A percentile compares a stretch with the other conserved stretches of the same genome.
These are phyloP conservation scores for Lentinula sp. DNA, from an alignment of 768 basidiomycete genomes.

Conservation along the genomic window DNA sequence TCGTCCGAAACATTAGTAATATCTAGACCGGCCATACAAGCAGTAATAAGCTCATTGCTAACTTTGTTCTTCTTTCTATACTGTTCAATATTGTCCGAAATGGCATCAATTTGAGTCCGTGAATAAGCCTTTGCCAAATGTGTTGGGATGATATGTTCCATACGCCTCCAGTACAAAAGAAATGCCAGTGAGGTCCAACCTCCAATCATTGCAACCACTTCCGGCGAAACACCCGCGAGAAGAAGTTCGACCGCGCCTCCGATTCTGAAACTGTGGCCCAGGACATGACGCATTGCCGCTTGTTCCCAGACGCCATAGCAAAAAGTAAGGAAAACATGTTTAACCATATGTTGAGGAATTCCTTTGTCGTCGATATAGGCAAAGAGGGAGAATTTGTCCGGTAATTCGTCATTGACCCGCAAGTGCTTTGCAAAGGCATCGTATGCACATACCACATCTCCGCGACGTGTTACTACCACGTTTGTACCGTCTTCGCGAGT, in stretches of 20 bases:
- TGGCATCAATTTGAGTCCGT: too few species aligned
- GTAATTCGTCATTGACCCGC: conserved; percentile 9
- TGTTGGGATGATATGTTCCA: too few species aligned
- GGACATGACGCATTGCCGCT: neutral
- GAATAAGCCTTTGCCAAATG: too few species aligned
- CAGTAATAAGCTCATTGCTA: too few species aligned
- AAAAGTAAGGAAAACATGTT: neutral
- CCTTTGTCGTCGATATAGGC: neutral
- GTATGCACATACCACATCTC: conserved; percentile 9
- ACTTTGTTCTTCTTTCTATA: too few species aligned
- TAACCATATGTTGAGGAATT: conserved; percentile 7
- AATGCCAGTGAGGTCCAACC: conserved; percentile 25
- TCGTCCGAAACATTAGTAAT: too few species aligned
- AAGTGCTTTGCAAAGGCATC: conserved; percentile 19
- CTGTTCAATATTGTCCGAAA: too few species aligned
- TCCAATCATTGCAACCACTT: conserved; percentile 21
- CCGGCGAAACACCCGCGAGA: conserved; percentile 16
- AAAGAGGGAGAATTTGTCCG: conserved; percentile 14
- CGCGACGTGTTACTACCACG: conserved; percentile 13
- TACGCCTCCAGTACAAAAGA: conserved; percentile 20
- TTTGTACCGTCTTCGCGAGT: conserved; percentile 17
- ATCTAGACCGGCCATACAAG: too few species aligned
- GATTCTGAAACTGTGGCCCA: conserved; percentile 23
- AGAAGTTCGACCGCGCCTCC: conserved; percentile 23
- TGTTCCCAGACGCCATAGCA: conserved; percentile 6